Percentiles rank a stretch among this genome's conserved stretches.
Conservation (phyloP, 2,329 filamentous ascomycete species). For the Penicillium sp. region DNA sequence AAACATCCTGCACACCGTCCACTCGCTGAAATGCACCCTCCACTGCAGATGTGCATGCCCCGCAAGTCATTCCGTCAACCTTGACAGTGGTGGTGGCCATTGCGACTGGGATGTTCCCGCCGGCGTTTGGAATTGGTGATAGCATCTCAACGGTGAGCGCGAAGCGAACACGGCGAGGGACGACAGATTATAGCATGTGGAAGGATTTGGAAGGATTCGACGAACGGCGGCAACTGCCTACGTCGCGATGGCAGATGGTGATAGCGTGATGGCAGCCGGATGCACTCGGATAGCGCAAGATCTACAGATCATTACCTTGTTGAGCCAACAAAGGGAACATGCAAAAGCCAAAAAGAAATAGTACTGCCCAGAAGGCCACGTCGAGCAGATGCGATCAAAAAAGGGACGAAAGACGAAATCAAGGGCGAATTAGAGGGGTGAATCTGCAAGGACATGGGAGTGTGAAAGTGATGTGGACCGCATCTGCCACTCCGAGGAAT, state of each 20-base stretch:
- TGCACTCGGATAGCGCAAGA: constrained; percentile 21
- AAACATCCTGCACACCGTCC: constrained; percentile 77
- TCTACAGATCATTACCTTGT: constrained; percentile 22
- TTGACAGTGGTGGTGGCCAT: constrained; percentile 89
- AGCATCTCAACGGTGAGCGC: constrained; percentile 17
- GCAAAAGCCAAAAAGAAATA: constrained; percentile 6
- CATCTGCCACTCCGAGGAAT: constrained; percentile 22
- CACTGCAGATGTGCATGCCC: constrained; percentile 91
- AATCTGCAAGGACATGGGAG: constrained; percentile 14
- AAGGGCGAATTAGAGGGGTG: constrained; percentile 9
- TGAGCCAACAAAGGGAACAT: constrained; percentile 5
- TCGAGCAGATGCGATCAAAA: constrained; percentile 1
- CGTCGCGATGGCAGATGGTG: constrained; percentile 10
- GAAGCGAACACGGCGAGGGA: not conserved
- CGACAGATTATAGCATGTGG: constrained; percentile 19
- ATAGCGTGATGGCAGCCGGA: constrained; percentile 22
- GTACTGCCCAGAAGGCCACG: constrained; percentile 12
- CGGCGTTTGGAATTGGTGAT: constrained; percentile 14
- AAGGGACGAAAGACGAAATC: constrained; percentile 4
- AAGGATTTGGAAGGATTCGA: not conserved
- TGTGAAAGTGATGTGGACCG: constrained; percentile 10
- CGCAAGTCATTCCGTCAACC: constrained; percentile 83
- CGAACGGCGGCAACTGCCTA: constrained; percentile 1
- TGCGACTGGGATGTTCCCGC: constrained; percentile 39
- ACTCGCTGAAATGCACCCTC: constrained; percentile 84